Conservation (phyloP, 139 green algal genomes). For the Microglena sp. region DNA sequence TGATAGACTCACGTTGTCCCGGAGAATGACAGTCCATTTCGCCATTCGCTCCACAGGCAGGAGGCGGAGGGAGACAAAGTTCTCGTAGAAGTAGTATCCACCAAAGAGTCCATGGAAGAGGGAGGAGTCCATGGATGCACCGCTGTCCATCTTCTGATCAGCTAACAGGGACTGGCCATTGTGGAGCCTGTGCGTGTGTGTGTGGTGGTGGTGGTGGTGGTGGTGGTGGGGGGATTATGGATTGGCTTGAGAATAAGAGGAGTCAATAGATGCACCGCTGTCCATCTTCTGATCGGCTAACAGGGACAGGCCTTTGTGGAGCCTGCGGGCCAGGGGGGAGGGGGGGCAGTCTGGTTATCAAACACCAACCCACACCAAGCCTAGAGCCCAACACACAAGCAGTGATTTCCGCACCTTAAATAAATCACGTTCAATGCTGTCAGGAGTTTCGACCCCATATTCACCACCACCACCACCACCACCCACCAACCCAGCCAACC, state of each 20-base stretch:
- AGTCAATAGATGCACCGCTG: slow-evolving; percentile 2
- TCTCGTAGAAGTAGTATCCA: slow-evolving; percentile 11
- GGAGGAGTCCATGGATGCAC: slow-evolving; percentile 2
- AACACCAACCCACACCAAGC: too few species aligned
- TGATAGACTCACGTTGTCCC: slow-evolving; percentile 1
- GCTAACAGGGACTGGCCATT: slow-evolving; percentile 3
- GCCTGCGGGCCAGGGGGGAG: too few species aligned
- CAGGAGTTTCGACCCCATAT: too few species aligned
- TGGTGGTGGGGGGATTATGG: too few species aligned
- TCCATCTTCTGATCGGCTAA: not conserved
- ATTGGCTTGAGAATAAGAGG: too few species aligned
- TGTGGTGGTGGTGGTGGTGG: too few species aligned
- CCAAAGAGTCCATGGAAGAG: slow-evolving; percentile 12
- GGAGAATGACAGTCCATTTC: not conserved
- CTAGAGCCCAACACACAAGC: too few species aligned
- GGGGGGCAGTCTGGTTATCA: too few species aligned
- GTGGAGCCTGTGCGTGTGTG: slow-evolving; percentile 12
- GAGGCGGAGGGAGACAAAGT: slow-evolving; percentile 1
- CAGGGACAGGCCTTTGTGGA: slow-evolving; percentile 3
- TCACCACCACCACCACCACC: too few species aligned
- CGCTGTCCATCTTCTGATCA: not conserved
- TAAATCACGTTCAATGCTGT: too few species aligned
- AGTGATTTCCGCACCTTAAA: too few species aligned
- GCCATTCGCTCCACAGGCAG: slow-evolving; percentile 5
- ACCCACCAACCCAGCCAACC: too few species aligned